phyloP scores from a whole-genome alignment of 768 basidiomycete species.

The Lepiota brunneoincarnata region DNA sequence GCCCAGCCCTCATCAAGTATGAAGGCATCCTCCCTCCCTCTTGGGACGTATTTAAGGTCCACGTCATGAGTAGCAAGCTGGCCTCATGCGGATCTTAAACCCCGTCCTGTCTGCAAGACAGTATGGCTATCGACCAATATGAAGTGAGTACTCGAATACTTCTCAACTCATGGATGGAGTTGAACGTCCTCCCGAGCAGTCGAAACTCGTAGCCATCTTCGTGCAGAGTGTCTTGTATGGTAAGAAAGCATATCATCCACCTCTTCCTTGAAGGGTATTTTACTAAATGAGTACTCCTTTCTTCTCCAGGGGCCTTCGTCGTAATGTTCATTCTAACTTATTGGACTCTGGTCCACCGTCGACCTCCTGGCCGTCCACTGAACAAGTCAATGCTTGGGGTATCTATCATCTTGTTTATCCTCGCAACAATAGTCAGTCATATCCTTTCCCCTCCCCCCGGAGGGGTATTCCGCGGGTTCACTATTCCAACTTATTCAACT shows the following conservation, averaged over 20 bases:
- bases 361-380: conserved; percentile 15
- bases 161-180: conserved; percentile 3
- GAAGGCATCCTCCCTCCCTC: not conserved
- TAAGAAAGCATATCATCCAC: not conserved
- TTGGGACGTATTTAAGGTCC: not conserved
- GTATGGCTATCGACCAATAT: not conserved
- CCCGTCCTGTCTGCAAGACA: not conserved
- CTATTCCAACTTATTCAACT: not conserved
- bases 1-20: not conserved
- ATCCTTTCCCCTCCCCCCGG: no score
- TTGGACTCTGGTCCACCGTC: conserved; percentile 21
- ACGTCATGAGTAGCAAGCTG: not conserved
- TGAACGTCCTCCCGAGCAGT: conserved; percentile 11
- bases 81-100: not conserved
- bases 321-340: conserved; percentile 25
- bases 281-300: not conserved
- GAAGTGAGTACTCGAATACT: not conserved
- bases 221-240: conserved; percentile 25
- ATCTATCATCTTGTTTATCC: conserved; percentile 25
- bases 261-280: not conserved
- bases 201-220: conserved; percentile 23
- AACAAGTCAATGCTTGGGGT: conserved; percentile 26
- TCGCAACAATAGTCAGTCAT: conserved; percentile 25
- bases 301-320: conserved; percentile 19
- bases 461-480: no score